phyloP scores from a whole-genome alignment of 2,329 filamentous ascomycete species.

The Elsinoe arachidis region DNA sequence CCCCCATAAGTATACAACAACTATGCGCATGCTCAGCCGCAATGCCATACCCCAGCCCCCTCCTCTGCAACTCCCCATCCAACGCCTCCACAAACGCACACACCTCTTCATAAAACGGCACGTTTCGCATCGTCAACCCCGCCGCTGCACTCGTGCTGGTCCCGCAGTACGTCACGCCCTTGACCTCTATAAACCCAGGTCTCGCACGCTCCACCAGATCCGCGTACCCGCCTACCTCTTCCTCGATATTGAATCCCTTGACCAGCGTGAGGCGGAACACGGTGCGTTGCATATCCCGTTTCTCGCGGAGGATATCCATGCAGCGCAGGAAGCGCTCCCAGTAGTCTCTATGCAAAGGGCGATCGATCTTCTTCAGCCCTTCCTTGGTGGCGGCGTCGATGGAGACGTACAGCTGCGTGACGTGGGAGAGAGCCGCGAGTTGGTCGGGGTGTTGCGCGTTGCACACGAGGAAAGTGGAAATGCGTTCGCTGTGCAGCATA shows the following conservation, averaged over 20 bases:
- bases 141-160: slow-evolving; percentile 76
- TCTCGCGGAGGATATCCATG: slow-evolving; percentile 77
- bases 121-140: slow-evolving; percentile 92
- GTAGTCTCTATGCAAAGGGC: slow-evolving; percentile 89
- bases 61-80: slow-evolving; percentile 55
- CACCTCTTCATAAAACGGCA: slow-evolving; percentile 91
- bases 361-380: slow-evolving; percentile 76
- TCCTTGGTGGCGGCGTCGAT: slow-evolving; percentile 92
- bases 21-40: slow-evolving; percentile 92
- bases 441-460: slow-evolving; percentile 95
- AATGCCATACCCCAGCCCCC: slow-evolving; percentile 77
- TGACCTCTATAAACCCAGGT: slow-evolving; percentile 89
- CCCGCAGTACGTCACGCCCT: slow-evolving; percentile 94
- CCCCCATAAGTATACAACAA: slow-evolving; percentile 79
- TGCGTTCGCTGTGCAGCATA: slow-evolving; percentile 75
- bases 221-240: slow-evolving; percentile 84
- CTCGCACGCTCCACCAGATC: slow-evolving; percentile 77
- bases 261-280: slow-evolving; percentile 93
- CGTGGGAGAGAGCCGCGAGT: slow-evolving; percentile 68
- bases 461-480: slow-evolving; percentile 91
- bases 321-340: slow-evolving; percentile 94
- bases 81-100: slow-evolving; percentile 71
- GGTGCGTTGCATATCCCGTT: slow-evolving; percentile 77
- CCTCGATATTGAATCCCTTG: slow-evolving; percentile 96
- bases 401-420: slow-evolving; percentile 92